Percentiles rank a stretch among this genome's conserved stretches.
These are phyloP conservation scores for Monosporascus sp. DNA, from an alignment of 2,329 filamentous ascomycete species.

Conservation along the genomic window DNA sequence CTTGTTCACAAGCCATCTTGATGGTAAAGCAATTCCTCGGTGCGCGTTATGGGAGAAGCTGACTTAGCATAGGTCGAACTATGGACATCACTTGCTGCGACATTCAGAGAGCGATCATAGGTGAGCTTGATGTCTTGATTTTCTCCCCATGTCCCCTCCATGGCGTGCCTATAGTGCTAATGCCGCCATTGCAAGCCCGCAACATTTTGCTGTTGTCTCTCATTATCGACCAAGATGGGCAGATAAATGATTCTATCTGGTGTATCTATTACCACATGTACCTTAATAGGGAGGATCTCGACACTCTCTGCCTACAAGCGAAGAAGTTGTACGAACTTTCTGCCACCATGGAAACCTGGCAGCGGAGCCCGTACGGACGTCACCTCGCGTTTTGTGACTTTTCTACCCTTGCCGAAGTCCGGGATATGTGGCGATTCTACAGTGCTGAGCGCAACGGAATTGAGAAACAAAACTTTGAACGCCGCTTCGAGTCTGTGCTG, in stretches of 20 bases:
- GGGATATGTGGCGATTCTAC: slow-evolving; percentile 36
- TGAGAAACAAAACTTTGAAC: slow-evolving; percentile 1
- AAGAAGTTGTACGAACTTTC: slow-evolving; percentile 37
- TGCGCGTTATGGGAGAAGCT: slow-evolving; percentile 7
- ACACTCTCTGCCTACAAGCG: slow-evolving; percentile 35
- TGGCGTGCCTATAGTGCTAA: not conserved
- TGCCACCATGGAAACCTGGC: slow-evolving; percentile 38
- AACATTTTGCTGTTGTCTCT: slow-evolving; percentile 50
- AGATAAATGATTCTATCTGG: slow-evolving; percentile 36
- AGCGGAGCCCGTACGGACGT: slow-evolving; percentile 36
- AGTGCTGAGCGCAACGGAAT: slow-evolving; percentile 1
- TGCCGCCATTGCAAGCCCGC: slow-evolving; percentile 35
- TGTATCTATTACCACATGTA: slow-evolving; percentile 51
- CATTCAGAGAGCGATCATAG: slow-evolving; percentile 42
- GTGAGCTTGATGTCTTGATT: slow-evolving; percentile 25
- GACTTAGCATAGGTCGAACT: slow-evolving; percentile 24
- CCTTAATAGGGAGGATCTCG: slow-evolving; percentile 33
- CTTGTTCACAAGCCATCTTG: slow-evolving; percentile 45
- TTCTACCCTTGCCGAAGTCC: slow-evolving; percentile 37
- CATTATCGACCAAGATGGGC: slow-evolving; percentile 34
- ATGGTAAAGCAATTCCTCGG: slow-evolving; percentile 27
- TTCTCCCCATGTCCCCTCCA: slow-evolving; percentile 1
- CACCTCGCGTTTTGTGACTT: slow-evolving; percentile 43
- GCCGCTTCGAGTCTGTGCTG: slow-evolving; percentile 2
- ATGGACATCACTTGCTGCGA: slow-evolving; percentile 56